Percentiles rank a stretch among this genome's conserved stretches.
Conservation (phyloP, 495 filamentous ascomycete genomes). For the Penicillium canariense region DNA sequence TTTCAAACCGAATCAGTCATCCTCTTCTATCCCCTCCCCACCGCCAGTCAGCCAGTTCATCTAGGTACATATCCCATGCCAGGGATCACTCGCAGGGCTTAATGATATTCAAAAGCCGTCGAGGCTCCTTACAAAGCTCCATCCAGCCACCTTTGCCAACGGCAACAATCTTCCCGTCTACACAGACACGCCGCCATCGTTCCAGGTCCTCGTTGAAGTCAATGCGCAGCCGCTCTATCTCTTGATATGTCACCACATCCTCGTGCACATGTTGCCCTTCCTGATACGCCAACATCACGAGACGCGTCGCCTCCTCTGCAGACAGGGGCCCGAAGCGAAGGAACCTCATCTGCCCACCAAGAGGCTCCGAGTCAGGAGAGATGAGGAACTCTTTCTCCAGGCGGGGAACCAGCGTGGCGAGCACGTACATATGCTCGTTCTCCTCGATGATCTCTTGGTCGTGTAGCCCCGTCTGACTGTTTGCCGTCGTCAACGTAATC, state of each 20-base stretch:
- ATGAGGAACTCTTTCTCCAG: constrained; percentile 79
- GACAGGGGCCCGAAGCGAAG: constrained; percentile 68
- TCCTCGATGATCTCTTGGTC: constrained; percentile 6
- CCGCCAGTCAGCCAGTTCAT: too few relatives aligned
- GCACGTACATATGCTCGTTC: constrained; percentile 63
- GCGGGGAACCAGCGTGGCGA: constrained; percentile 71
- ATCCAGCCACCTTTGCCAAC: constrained; percentile 71
- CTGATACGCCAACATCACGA: constrained; percentile 75
- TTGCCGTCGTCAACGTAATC: constrained; percentile 42
- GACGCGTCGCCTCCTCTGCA: constrained; percentile 62
- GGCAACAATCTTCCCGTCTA: constrained; percentile 82
- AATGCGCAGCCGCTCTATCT: constrained; percentile 60
- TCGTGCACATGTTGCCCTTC: constrained; percentile 68
- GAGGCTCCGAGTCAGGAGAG: constrained; percentile 62
- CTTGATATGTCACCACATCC: constrained; percentile 61
- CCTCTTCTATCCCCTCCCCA: too few relatives aligned
- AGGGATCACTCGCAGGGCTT: constrained; percentile 2
- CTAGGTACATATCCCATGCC: not conserved
- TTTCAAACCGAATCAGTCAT: too few relatives aligned
- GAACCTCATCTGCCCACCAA: constrained; percentile 65
- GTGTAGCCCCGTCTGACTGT: constrained; percentile 11
- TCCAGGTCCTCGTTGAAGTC: constrained; percentile 60
- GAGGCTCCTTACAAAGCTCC: constrained; percentile 50
- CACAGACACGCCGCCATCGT: constrained; percentile 78
- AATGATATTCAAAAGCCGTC: constrained; percentile 26